A percentile compares a stretch with the other conserved stretches of the same genome.
Conservation (phyloP, 805 yeast species). For the Schizosaccharomyces cryophilus region DNA sequence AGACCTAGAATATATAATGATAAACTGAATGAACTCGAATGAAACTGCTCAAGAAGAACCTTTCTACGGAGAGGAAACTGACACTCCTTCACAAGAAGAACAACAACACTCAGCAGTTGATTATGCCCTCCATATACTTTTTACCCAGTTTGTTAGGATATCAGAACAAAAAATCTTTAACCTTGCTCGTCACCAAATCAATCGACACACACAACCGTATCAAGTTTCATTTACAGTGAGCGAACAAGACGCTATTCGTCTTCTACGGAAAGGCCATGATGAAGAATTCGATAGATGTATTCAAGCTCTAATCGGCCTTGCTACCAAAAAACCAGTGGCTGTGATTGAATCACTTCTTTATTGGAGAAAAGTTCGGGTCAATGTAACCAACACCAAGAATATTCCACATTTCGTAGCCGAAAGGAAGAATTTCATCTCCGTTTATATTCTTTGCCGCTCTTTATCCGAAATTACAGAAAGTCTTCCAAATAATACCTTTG, state of each 20-base stretch:
- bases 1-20: neutral
- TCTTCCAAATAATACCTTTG: conserved; percentile 46
- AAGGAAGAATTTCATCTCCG: conserved; percentile 61
- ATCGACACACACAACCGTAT: neutral
- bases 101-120: conserved; percentile 28
- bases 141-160: conserved; percentile 82
- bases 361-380: conserved; percentile 72
- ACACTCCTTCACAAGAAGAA: neutral
- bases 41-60: conserved; percentile 2
- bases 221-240: conserved; percentile 17
- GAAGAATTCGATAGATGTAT: conserved; percentile 67
- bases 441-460: conserved; percentile 73
- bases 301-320: conserved; percentile 69
- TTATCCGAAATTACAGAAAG: conserved; percentile 79
- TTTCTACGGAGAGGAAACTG: neutral
- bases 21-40: conserved; percentile 1
- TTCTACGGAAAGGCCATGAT: conserved; percentile 68
- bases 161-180: conserved; percentile 68
- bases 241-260: conserved; percentile 58
- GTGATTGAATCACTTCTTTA: conserved; percentile 95
- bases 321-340: conserved; percentile 74
- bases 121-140: conserved; percentile 78
- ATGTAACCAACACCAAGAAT: neutral
- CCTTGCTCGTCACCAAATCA: conserved; percentile 33
- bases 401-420: conserved; percentile 38